Percentiles rank a stretch among this genome's conserved stretches.
These are phyloP conservation scores for Stygiomarasmius scandens DNA, from an alignment of 1,284 basidiomycete species.

Conservation along the genomic window DNA sequence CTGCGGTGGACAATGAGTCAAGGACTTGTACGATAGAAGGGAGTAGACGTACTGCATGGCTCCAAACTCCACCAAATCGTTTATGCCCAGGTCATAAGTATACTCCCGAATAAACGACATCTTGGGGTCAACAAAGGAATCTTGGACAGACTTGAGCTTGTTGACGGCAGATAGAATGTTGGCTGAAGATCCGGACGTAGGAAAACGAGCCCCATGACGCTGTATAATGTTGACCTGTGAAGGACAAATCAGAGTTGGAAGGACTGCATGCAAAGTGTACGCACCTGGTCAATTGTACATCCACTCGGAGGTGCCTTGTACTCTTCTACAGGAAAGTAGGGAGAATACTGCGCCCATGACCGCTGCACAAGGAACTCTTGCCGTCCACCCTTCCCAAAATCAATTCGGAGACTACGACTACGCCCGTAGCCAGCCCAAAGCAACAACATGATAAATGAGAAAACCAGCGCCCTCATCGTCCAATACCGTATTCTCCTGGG, in stretches of 20 bases:
- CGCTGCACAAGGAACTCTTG: background rate
- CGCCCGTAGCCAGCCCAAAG: too few species aligned
- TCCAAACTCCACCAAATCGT: slow-evolving; percentile 71
- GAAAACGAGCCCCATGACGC: slow-evolving; percentile 82
- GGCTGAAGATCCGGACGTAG: slow-evolving; percentile 54
- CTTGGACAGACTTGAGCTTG: slow-evolving; percentile 51
- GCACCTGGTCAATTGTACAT: slow-evolving; percentile 62
- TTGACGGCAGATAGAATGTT: slow-evolving; percentile 52
- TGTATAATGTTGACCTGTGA: slow-evolving; percentile 47
- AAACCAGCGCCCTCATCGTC: too few species aligned
- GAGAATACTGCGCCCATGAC: slow-evolving; percentile 64
- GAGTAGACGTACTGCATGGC: slow-evolving; percentile 70
- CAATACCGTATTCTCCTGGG: too few species aligned
- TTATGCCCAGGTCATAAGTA: slow-evolving; percentile 58
- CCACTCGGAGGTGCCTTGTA: slow-evolving; percentile 49
- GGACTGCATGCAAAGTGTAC: slow-evolving; percentile 24
- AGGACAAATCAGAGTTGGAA: slow-evolving; percentile 38
- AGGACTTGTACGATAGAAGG: too few species aligned
- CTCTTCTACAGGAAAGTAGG: slow-evolving; percentile 52
- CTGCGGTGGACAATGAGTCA: too few species aligned
- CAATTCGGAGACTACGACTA: too few species aligned
- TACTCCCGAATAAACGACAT: slow-evolving; percentile 67
- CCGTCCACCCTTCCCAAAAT: background rate
- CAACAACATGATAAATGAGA: too few species aligned
- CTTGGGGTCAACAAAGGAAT: slow-evolving; percentile 44